Conservation (phyloP, 176 grass and related monocot genomes). For the Carex parvula region DNA sequence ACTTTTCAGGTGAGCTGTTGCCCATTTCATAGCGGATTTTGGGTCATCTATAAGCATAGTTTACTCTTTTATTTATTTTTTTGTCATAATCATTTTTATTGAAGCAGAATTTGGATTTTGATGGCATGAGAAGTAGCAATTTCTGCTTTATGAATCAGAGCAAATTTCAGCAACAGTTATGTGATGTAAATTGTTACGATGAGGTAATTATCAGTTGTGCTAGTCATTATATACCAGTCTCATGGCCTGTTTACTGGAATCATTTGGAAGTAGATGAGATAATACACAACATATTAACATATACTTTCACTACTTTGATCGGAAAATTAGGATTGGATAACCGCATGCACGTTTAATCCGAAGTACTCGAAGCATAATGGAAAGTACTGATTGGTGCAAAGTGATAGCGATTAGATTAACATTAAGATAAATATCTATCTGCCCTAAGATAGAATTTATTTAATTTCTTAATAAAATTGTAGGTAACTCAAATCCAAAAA, state of each 20-base stretch:
- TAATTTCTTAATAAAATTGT: no score
- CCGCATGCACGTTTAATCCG: no score
- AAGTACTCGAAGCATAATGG: no score
- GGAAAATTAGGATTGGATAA: no score
- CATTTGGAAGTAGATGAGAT: background rate
- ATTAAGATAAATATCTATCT: no score
- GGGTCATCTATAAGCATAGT: background rate
- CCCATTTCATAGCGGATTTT: background rate
- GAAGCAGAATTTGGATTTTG: conserved; percentile 14
- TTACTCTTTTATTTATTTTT: background rate
- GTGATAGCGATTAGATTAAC: no score
- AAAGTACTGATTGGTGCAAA: no score
- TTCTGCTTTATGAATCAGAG: conserved; percentile 8
- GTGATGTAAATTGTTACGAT: background rate
- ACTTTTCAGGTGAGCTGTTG: background rate
- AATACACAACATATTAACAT: no score
- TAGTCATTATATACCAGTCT: background rate
- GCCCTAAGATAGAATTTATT: no score
- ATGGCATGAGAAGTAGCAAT: background rate
- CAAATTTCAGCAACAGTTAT: background rate
- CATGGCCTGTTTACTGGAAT: background rate
- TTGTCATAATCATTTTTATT: background rate
- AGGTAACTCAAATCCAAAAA: no score
- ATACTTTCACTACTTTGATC: no score
- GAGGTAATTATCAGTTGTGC: background rate